These are phyloP conservation scores for Hemerocallis citrina DNA, from an alignment of 106 monocot genomes.

Conservation along the genomic window DNA sequence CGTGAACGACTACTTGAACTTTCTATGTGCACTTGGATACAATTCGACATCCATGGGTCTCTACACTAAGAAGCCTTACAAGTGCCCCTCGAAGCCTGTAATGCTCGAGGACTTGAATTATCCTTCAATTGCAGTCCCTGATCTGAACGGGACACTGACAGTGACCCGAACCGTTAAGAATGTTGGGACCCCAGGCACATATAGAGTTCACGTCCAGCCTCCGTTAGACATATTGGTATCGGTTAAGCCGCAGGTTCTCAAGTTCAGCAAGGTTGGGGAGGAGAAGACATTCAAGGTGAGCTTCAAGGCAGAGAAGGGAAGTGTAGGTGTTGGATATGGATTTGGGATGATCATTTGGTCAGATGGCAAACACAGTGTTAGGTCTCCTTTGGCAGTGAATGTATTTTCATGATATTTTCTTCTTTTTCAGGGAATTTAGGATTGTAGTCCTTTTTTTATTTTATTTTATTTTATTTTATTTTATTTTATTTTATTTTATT, in stretches of 20 bases:
- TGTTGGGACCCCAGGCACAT: conserved; percentile 47
- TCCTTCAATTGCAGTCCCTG: conserved; percentile 42
- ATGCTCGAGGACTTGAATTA: conserved; percentile 51
- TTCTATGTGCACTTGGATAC: conserved; percentile 36
- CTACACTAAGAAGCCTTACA: conserved; percentile 8
- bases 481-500: too few relatives aligned
- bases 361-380: conserved; percentile 32
- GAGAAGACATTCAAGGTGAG: conserved; percentile 39
- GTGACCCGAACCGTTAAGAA: conserved; percentile 51
- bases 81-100: conserved; percentile 22
- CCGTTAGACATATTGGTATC: conserved; percentile 28
- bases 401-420: background rate
- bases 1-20: conserved; percentile 30
- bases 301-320: conserved; percentile 5
- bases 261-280: conserved; percentile 33
- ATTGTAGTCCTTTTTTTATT: too few relatives aligned
- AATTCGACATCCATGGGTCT: conserved; percentile 10
- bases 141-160: conserved; percentile 6
- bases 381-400: conserved; percentile 25
- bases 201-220: conserved; percentile 17
- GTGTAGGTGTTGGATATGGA: conserved; percentile 14
- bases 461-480: too few relatives aligned
- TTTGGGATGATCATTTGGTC: conserved; percentile 33
- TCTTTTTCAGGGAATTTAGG: too few relatives aligned
- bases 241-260: conserved; percentile 33